phyloP scores from a whole-genome alignment of 1,284 basidiomycete genomes.

The Kalmanozyma brasiliensis region DNA sequence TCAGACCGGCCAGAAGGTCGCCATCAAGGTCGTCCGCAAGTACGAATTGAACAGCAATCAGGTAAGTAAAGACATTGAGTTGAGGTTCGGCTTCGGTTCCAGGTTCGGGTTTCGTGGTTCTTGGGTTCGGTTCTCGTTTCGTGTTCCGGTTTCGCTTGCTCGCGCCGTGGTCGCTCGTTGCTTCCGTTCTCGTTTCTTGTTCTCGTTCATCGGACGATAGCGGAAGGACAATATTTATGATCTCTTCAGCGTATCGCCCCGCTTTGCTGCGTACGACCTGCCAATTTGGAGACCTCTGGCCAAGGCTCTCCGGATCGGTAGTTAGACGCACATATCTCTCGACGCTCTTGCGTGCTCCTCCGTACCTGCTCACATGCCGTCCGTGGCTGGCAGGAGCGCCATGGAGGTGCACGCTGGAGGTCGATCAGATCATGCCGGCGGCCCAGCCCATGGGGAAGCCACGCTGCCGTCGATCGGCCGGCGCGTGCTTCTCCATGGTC shows the following conservation, averaged over 20 bases:
- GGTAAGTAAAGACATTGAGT: slow-evolving; percentile 74
- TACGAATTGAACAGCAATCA: slow-evolving; percentile 93
- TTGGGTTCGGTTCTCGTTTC: slow-evolving; percentile 26
- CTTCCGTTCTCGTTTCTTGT: slow-evolving; percentile 12
- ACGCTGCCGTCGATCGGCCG: no score
- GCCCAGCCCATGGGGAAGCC: no score
- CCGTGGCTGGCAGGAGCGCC: no score
- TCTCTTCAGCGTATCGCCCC: slow-evolving; percentile 1
- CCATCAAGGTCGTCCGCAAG: slow-evolving; percentile 97
- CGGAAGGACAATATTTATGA: background rate
- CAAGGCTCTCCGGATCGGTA: slow-evolving; percentile 63
- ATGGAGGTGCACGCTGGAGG: no score
- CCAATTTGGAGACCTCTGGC: slow-evolving; percentile 39
- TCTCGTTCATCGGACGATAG: slow-evolving; percentile 39
- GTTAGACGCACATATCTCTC: slow-evolving; percentile 55
- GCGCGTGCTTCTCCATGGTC: no score
- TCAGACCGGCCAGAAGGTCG: slow-evolving; percentile 82
- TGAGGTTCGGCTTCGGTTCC: slow-evolving; percentile 1
- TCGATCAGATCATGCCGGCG: no score
- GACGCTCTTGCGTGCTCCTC: slow-evolving; percentile 5
- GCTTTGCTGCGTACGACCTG: slow-evolving; percentile 23
- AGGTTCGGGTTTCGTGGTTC: slow-evolving; percentile 16
- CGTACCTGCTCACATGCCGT: background rate
- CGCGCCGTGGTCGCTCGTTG: slow-evolving; percentile 18
- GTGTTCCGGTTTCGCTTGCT: slow-evolving; percentile 47